These are phyloP conservation scores for Mycena galericulata DNA, from an alignment of 768 basidiomycete species.

Conservation along the genomic window DNA sequence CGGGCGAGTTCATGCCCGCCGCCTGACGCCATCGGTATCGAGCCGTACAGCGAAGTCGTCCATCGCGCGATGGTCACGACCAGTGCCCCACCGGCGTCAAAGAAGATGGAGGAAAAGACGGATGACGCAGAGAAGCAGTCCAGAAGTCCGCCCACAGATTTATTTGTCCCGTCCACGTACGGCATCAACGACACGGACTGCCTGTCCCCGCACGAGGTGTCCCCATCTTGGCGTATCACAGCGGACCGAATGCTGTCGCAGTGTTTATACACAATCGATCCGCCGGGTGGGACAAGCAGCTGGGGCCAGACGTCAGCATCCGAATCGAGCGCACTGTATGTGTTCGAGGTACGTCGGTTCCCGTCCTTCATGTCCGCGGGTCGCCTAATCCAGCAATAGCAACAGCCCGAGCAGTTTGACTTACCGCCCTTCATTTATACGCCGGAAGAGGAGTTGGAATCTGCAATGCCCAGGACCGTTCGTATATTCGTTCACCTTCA, in stretches of 20 bases:
- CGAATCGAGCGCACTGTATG: not conserved
- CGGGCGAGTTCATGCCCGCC: slow-evolving; percentile 33
- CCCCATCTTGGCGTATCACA: not conserved
- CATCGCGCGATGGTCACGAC: slow-evolving; percentile 25
- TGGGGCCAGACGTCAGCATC: slow-evolving; percentile 13
- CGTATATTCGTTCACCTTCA: not conserved
- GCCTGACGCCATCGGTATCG: slow-evolving; percentile 15
- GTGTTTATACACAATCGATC: slow-evolving; percentile 4
- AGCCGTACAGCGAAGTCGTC: slow-evolving; percentile 27
- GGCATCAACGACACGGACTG: not conserved
- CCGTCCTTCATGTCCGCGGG: not conserved
- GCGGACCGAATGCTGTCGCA: slow-evolving; percentile 8
- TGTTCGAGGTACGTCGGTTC: not conserved
- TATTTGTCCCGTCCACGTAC: slow-evolving; percentile 16
- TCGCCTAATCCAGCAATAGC: not conserved
- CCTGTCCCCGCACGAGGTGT: not conserved
- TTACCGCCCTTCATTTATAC: not conserved
- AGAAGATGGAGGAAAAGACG: not conserved
- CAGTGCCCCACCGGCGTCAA: not conserved
- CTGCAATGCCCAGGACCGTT: not conserved
- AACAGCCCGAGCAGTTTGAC: not conserved
- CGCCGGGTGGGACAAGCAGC: slow-evolving; percentile 20
- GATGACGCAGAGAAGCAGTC: not conserved
- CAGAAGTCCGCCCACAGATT: not conserved
- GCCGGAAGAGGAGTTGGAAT: not conserved